phyloP scores from a whole-genome alignment of 805 yeast species.

The Metschnikowia peoriensis region DNA sequence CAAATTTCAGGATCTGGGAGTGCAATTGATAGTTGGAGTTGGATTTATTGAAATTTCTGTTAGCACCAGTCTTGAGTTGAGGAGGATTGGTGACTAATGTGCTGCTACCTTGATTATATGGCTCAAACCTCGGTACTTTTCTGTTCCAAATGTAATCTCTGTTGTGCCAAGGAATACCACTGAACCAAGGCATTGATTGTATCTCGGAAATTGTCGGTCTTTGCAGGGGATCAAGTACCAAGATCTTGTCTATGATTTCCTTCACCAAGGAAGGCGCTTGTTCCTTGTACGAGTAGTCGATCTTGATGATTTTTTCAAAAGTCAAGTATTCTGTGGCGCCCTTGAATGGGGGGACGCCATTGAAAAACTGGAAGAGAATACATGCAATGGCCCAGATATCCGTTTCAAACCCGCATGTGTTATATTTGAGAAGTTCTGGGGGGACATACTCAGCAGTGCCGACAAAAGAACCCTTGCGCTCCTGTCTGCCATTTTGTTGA shows the following conservation, averaged over 20 bases:
- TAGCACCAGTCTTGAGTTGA: conserved; percentile 33
- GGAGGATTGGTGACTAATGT: conserved; percentile 17
- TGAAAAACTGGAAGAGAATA: conserved; percentile 75
- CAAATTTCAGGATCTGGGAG: conserved; percentile 35
- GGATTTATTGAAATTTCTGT: conserved; percentile 37
- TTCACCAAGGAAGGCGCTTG: conserved; percentile 31
- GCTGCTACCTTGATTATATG: conserved; percentile 13
- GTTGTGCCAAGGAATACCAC: conserved; percentile 41
- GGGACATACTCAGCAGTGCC: conserved; percentile 98
- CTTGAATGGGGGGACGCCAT: conserved; percentile 87
- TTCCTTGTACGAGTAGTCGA: conserved; percentile 57
- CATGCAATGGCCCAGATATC: conserved; percentile 97
- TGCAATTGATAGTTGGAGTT: conserved; percentile 39
- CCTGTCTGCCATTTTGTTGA: conserved; percentile 23
- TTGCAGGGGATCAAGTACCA: conserved; percentile 31
- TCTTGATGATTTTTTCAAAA: conserved; percentile 79
- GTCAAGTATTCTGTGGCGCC: conserved; percentile 83
- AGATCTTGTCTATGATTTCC: conserved; percentile 30
- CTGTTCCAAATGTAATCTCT: conserved; percentile 37
- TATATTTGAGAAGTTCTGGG: conserved; percentile 79
- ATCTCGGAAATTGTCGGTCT: conserved; percentile 35
- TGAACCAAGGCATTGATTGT: conserved; percentile 36
- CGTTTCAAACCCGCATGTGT: conserved; percentile 77
- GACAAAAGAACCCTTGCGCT: conserved; percentile 69
- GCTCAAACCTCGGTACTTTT: conserved; percentile 29